Evolutionary conservation across 2,329 filamentous ascomycete genomes (phyloP).

Genomic region (Fusarium sp.): DNA sequence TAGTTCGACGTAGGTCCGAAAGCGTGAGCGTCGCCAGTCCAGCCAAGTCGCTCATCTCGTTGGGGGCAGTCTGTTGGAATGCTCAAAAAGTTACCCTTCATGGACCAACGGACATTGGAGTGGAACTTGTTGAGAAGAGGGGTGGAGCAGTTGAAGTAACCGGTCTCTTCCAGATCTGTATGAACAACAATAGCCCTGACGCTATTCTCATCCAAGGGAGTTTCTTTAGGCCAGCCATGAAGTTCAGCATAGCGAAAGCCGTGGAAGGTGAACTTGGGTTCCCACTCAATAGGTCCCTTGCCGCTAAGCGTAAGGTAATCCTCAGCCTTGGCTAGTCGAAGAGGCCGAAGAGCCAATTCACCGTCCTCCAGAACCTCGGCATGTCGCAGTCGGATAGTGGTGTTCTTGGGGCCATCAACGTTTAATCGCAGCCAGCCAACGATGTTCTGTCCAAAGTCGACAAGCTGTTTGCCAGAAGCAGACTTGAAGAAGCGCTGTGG

Average conservation of each 20-base stretch:
- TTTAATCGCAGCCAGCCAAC: slow-evolving; percentile 59
- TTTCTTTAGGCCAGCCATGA: slow-evolving; percentile 51
- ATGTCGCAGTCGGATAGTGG: slow-evolving; percentile 57
- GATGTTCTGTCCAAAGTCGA: slow-evolving; percentile 68
- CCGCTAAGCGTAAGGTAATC: slow-evolving; percentile 44
- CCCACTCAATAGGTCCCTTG: background rate
- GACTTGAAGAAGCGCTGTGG: slow-evolving; percentile 49
- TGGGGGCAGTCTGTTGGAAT: slow-evolving; percentile 68
- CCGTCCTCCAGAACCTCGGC: slow-evolving; percentile 65
- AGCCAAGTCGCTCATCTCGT: slow-evolving; percentile 62
- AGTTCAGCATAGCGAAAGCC: slow-evolving; percentile 63
- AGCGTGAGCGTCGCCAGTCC: slow-evolving; percentile 59
- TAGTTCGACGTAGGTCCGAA: slow-evolving; percentile 62
- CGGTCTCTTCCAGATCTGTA: slow-evolving; percentile 61
- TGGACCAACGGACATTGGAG: slow-evolving; percentile 62
- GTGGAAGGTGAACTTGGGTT: slow-evolving; percentile 61
- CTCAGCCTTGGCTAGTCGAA: slow-evolving; percentile 53
- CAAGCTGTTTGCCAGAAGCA: slow-evolving; percentile 54
- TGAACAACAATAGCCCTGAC: slow-evolving; percentile 52
- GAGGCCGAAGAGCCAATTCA: slow-evolving; percentile 50
- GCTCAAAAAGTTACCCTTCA: slow-evolving; percentile 66
- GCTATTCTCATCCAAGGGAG: slow-evolving; percentile 32
- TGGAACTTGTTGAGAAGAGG: slow-evolving; percentile 62
- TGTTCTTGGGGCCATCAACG: slow-evolving; percentile 48
- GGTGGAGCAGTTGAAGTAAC: slow-evolving; percentile 63